Base-by-base conservation (phyloP, 768 basidiomycete genomes). In the Xerocomellus amylosporus region DNA sequence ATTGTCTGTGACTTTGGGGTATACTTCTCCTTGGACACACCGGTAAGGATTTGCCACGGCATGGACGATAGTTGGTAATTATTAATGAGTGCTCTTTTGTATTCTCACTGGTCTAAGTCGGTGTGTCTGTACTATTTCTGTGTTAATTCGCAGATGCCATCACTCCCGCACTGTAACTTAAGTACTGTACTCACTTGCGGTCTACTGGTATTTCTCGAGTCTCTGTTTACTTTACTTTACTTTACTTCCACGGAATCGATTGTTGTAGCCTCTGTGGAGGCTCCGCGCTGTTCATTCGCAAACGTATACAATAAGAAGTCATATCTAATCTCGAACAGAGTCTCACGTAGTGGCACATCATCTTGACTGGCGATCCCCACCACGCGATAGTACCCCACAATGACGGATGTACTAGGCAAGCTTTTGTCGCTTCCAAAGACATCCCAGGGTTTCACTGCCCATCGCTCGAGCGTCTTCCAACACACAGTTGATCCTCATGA, bases 371-470 rank as follows among this genome's bases (percentile, higher is more conserved):
- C 14, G 33, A 24, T 13, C 15, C 14, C 9, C 41, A 51, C 14
- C 8, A 46, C 2, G n/a, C 34, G 8, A 9, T 38, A 38, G 4
- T 26, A 14, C 30, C 8, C 31, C 5, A 43, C 34, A 3, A 78
- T 77, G 79, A 62, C 73, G 15, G 73, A 71, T 55, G 51, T 80
- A 1, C 71, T 75, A 0, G 33, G 2, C 58, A 62, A 66, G 2
- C 64, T 84, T 7, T 64, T 84, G 36, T 72, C 75, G 22, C 64
- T 84, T 1, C 81, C 84, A 36, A 72, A 73, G 53, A 79, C 79
- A 0, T 83, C 84, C 3, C 69, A 75, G 8, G 82, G 74, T 3
- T 79, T 86, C 53, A 76, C 75, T 8, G 67, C 74, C 31, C 58
- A 79, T 20, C 74, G 70, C 34, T 58, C 76, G 4, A 71, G 77